phyloP scores from a whole-genome alignment of 1,139 yeast genomes.

The Kluyveromyces sp. region DNA sequence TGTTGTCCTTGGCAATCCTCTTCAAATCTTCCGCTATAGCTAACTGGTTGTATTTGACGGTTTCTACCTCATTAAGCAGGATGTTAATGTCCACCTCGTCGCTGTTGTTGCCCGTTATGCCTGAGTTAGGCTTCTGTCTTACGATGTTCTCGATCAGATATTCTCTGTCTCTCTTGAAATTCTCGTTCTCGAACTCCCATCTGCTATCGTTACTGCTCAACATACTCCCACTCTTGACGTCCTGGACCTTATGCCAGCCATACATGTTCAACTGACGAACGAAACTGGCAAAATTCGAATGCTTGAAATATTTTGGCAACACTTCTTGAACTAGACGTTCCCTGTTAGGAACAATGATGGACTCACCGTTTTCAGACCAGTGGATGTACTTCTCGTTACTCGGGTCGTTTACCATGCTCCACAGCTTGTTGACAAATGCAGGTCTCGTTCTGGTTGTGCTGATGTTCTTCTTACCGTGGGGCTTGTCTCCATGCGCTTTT shows the following conservation, averaged over 20 bases:
- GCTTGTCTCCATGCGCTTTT: constrained; percentile 6
- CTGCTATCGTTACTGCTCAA: constrained; percentile 30
- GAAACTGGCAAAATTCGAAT: constrained; percentile 87
- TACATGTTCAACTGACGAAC: constrained; percentile 92
- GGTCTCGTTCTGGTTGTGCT: constrained; percentile 46
- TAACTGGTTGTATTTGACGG: constrained; percentile 67
- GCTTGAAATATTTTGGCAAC: constrained; percentile 86
- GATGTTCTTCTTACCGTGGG: constrained; percentile 13
- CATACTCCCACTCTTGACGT: constrained; percentile 37
- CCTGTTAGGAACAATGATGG: constrained; percentile 76
- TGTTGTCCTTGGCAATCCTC: constrained; percentile 80
- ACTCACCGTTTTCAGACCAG: constrained; percentile 82
- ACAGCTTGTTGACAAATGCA: constrained; percentile 83
- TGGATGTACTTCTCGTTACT: constrained; percentile 60
- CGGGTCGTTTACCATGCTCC: constrained; percentile 91
- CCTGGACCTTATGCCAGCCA: constrained; percentile 88
- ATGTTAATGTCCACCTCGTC: constrained; percentile 14
- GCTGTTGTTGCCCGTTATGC: constrained; percentile 5
- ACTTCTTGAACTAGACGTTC: constrained; percentile 83
- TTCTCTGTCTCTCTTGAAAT: constrained; percentile 62
- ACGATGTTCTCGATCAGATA: constrained; percentile 71
- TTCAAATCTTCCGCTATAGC: constrained; percentile 78
- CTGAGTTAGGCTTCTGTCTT: constrained; percentile 33
- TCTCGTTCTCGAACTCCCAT: constrained; percentile 80
- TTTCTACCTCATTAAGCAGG: constrained; percentile 66